These are phyloP conservation scores for Eutypella sp. DNA, from an alignment of 2,329 filamentous ascomycete genomes.

Conservation along the genomic window DNA sequence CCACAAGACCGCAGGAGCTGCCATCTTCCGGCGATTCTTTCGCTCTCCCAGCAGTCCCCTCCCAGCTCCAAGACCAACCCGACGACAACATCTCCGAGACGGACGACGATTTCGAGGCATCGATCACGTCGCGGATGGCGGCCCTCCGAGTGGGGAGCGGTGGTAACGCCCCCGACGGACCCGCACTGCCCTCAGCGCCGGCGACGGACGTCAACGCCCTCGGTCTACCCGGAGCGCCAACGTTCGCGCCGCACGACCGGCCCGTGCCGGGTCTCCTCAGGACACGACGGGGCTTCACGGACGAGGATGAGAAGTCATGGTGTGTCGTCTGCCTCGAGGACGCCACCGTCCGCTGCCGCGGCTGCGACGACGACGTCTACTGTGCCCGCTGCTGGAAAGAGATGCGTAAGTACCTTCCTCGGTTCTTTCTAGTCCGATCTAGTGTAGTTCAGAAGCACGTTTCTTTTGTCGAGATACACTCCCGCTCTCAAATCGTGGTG, in stretches of 20 bases:
- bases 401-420: too few relatives aligned
- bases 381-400: conserved; percentile 77
- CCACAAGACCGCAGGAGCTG: background rate
- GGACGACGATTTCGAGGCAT: conserved; percentile 35
- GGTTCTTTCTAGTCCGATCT: too few relatives aligned
- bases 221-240: conserved; percentile 1
- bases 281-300: conserved; percentile 46
- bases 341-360: conserved; percentile 65
- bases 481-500: too few relatives aligned
- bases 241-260: conserved; percentile 24
- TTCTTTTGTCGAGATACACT: too few relatives aligned
- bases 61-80: conserved; percentile 33
- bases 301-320: conserved; percentile 72
- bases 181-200: conserved; percentile 18
- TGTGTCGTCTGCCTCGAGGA: conserved; percentile 80
- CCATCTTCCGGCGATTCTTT: conserved; percentile 21
- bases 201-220: background rate
- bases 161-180: conserved; percentile 18
- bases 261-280: conserved; percentile 31
- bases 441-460: too few relatives aligned
- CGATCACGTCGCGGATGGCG: conserved; percentile 48
- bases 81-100: conserved; percentile 9
- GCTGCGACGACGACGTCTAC: conserved; percentile 69
- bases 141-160: conserved; percentile 45
- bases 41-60: conserved; percentile 43